phyloP scores from a whole-genome alignment of 257 asterid genomes.

The Gentiana macrophylla region DNA sequence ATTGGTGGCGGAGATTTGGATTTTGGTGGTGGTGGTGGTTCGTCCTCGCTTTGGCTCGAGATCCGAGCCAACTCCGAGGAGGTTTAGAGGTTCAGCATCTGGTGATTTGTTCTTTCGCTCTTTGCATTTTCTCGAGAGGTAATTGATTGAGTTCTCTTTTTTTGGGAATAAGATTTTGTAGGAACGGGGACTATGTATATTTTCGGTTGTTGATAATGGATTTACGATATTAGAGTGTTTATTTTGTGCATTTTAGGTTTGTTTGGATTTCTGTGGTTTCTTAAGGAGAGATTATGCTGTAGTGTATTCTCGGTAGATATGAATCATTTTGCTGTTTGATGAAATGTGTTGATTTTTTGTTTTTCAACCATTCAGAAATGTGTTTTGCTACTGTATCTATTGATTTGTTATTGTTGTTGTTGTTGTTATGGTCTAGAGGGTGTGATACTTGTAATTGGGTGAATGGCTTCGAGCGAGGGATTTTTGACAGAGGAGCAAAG shows the following conservation, averaged over 20 bases:
- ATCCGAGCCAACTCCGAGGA: slow-evolving; percentile 79
- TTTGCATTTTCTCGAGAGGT: slow-evolving; percentile 27
- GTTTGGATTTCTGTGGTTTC: slow-evolving; percentile 1
- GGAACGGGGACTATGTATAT: neutral
- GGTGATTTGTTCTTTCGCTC: slow-evolving; percentile 1
- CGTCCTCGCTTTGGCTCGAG: slow-evolving; percentile 85
- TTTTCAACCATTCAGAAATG: no score
- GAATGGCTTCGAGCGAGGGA: slow-evolving; percentile 75
- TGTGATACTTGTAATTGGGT: slow-evolving; percentile 22
- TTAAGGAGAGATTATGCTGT: no score
- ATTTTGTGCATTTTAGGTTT: neutral
- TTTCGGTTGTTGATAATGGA: neutral
- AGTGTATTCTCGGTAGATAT: no score
- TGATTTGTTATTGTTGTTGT: no score
- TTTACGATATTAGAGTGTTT: no score
- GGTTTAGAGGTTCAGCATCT: slow-evolving; percentile 10
- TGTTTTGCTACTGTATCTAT: no score
- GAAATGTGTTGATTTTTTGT: no score
- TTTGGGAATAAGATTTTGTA: neutral
- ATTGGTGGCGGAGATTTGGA: slow-evolving; percentile 30
- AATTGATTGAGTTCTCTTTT: neutral
- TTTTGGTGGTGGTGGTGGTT: slow-evolving; percentile 7
- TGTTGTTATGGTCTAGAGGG: slow-evolving; percentile 22
- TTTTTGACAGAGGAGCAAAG: slow-evolving; percentile 85
- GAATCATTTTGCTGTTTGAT: no score